Conservation (phyloP, 2,329 filamentous ascomycete genomes). For the Rhexocercosporidium sp. region DNA sequence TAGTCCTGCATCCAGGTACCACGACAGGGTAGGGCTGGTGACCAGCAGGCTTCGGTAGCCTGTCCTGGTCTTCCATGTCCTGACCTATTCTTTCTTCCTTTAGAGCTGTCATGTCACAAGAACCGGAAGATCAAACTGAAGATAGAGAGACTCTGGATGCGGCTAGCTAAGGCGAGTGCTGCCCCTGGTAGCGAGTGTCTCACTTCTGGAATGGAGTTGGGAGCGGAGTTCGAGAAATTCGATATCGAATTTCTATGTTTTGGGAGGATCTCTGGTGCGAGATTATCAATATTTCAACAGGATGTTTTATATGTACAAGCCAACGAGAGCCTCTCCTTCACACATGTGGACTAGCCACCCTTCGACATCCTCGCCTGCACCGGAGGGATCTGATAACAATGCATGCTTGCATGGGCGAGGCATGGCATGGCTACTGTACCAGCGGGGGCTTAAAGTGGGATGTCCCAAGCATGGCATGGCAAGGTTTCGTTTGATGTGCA, state of each 20-base stretch:
- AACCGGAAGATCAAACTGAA: constrained; percentile 4
- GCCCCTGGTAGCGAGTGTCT: not conserved
- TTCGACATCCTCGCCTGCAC: constrained; percentile 1
- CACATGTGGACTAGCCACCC: constrained; percentile 1
- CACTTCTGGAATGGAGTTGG: not conserved
- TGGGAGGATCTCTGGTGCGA: not conserved
- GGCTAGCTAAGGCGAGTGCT: not conserved
- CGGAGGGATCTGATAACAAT: constrained; percentile 10
- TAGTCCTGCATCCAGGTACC: not conserved
- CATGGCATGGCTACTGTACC: constrained; percentile 6
- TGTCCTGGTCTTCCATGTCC: not conserved
- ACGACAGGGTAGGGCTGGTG: constrained; percentile 8
- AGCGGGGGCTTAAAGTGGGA: constrained; percentile 4
- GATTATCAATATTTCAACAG: not conserved
- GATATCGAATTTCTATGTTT: constrained; percentile 1
- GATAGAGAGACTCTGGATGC: constrained; percentile 5
- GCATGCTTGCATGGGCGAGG: constrained; percentile 1
- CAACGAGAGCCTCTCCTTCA: constrained; percentile 2
- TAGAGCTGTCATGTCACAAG: constrained; percentile 8
- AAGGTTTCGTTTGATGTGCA: constrained; percentile 4
- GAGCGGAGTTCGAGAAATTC: constrained; percentile 4
- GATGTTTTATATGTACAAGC: not conserved
- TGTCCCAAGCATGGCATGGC: not conserved
- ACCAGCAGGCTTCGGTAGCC: not conserved
- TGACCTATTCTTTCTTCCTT: not conserved